Evolutionary conservation across 179 eudicot genomes (phyloP), one percentile per base, ranked within the genome.

Genomic region (Amaranthus tricolor): DNA sequence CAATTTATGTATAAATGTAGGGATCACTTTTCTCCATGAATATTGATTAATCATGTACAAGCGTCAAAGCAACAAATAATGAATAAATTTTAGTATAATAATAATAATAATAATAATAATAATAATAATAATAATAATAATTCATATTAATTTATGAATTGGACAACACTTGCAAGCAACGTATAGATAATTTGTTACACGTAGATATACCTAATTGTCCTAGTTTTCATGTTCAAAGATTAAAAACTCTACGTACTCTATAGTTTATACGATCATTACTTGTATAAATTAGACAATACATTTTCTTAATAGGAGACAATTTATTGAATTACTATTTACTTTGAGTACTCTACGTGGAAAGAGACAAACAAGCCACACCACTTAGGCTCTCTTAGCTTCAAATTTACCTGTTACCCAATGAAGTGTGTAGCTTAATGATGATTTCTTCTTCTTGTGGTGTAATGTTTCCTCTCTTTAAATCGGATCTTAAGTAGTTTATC

Each of bases 401-500:
- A 67, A 58, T 31, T 40, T 15, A 84, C 87, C 87, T 76, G 58
- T 84, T 84, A 11, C 87, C 87, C 76, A 81, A 6, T 51, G 83
- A 76, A 3, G 85, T 40, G 67, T 82, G 87, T 20, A 82, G 83
- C 16, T 76, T 84, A 44, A 84, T 72, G 50, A 84, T 84, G 40
- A 59, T 77, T 20, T 84, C 85, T 70, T 84, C 87, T 68, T 84
- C 87, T 56, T 82, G 62, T 0, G 85, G 79, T 6, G 83, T 73
- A 19, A 82, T 84, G 19, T 84, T 82, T 48, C 87, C 85, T 73
- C 84, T 76, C 67, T 70, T 84, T 21, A 84, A 51, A 61, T 82
- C 85, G 1, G 83, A n/a, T 63, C 85, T 73, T 61, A 79, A 49
- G 68, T 79, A 82, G 52, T 84, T 84, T 62, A 84, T 84, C 87